Base-by-base conservation (phyloP, 495 filamentous ascomycete genomes). In the Talaromyces adpressus region DNA sequence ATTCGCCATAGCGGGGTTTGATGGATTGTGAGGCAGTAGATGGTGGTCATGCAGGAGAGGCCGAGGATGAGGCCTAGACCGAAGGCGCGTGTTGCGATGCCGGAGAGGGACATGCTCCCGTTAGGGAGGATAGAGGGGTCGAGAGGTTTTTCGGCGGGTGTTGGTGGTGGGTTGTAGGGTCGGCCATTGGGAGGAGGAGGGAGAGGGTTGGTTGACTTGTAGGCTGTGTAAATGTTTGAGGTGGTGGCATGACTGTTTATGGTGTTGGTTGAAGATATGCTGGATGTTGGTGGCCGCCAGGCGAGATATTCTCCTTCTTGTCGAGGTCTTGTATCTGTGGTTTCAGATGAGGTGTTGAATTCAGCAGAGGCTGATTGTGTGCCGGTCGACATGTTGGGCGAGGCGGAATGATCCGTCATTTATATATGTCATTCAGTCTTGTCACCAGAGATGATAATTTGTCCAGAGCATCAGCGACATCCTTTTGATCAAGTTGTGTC, bases 11-110 rank as follows among this genome's bases (percentile, higher is more conserved):
- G 81, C 0, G 83, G 79, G 29, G 73, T 76, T 1, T 64, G 62
- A 69, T 29, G 71, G 53, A 30, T 69, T 70, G 67, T 63, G 57
- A 65, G 80, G 65, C 70, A 79, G 69, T 70, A 66, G 45, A 75
- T 52, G 16, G 84, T 81, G 4, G 79, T 34, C 22, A 77, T 62
- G 7, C 74, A 8, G 60, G 82, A 76, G 9, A 81, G 45, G 49
- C 82, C 80, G 29, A 87, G 72, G 5, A 72, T 71, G 34, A 72
- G 69, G 49, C 87, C 87, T 34, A 89, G 73, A 54, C 79, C 57
- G 71, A 88, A 88, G n/a, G 85, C 82, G 53, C 91, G 91, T 14
- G 89, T 69, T 18, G 92, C 88, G 69, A 97, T 95, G 51, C 88
- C 90, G 7, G 88, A 77, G 49, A 94, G 87, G 14, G 91, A 89